These are phyloP conservation scores for Geotrichum bryndzae DNA, from an alignment of 1,139 yeast species.

Conservation along the genomic window DNA sequence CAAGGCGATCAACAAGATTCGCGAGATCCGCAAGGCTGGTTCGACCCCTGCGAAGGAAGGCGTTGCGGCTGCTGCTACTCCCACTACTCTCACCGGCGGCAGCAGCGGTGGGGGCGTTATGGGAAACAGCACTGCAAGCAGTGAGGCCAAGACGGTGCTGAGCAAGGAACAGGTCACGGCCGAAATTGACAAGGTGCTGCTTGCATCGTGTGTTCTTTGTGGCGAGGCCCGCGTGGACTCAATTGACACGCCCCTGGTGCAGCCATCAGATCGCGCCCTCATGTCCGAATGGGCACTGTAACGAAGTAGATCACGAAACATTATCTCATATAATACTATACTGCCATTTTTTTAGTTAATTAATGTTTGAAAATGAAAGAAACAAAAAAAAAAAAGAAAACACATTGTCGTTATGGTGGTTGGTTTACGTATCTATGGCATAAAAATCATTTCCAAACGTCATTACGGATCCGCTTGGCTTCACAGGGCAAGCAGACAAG, in stretches of 20 bases:
- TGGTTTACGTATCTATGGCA: not conserved
- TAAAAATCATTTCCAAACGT: slow-evolving; percentile 25
- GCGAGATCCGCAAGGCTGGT: slow-evolving; percentile 42
- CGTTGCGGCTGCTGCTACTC: slow-evolving; percentile 20
- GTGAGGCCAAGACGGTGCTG: slow-evolving; percentile 23
- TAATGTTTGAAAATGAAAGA: not conserved
- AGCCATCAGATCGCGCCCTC: slow-evolving; percentile 13
- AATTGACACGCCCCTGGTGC: slow-evolving; percentile 52
- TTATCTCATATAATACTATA: not conserved
- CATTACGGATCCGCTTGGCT: slow-evolving; percentile 24
- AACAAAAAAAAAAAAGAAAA: not conserved
- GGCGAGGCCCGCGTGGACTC: slow-evolving; percentile 67
- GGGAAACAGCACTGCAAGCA: not conserved
- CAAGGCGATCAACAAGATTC: slow-evolving; percentile 56
- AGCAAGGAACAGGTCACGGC: slow-evolving; percentile 31
- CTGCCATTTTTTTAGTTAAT: not conserved
- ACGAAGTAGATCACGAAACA: not conserved
- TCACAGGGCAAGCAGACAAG: slow-evolving; percentile 33
- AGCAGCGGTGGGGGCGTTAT: slow-evolving; percentile 2
- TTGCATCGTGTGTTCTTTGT: slow-evolving; percentile 72
- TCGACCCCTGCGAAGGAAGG: slow-evolving; percentile 18
- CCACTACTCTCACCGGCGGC: not conserved
- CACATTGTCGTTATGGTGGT: not conserved
- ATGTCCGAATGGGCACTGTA: slow-evolving; percentile 18
- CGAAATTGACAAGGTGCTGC: slow-evolving; percentile 55